phyloP scores from a whole-genome alignment of 139 green algal species.

The Micractinium sp. region DNA sequence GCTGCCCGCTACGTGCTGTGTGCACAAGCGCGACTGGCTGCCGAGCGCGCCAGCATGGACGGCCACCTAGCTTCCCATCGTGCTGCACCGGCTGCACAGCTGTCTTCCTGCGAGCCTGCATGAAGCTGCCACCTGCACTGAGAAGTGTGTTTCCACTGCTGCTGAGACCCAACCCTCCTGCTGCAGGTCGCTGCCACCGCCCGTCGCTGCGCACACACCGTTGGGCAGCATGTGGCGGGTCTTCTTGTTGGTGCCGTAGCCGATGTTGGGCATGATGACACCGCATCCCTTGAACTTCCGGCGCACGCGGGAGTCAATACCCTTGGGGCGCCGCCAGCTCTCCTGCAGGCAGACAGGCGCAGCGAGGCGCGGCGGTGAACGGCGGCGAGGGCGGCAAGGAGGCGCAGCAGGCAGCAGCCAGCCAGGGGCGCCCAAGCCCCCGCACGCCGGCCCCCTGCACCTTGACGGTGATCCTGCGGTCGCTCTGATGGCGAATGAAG shows the following conservation, averaged over 20 bases:
- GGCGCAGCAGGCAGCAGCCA: background rate
- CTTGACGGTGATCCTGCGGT: constrained; percentile 86
- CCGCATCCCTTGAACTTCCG: constrained; percentile 96
- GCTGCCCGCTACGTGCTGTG: background rate
- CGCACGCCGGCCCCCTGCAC: constrained; percentile 32
- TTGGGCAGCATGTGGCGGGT: constrained; percentile 90
- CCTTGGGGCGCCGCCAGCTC: constrained; percentile 94
- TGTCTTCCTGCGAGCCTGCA: no score
- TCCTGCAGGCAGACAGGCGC: constrained; percentile 54
- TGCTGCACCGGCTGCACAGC: no score
- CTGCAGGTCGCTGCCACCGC: background rate
- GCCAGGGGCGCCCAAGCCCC: no score
- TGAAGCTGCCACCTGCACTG: no score
- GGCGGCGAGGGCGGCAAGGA: background rate
- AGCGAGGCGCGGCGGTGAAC: background rate
- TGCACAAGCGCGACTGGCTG: no score
- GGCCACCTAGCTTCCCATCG: no score
- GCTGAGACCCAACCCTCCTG: background rate
- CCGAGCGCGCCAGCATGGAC: background rate
- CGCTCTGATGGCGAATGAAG: constrained; percentile 92
- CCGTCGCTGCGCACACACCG: constrained; percentile 50
- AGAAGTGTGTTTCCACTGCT: background rate
- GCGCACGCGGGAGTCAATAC: constrained; percentile 96
- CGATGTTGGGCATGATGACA: constrained; percentile 94
- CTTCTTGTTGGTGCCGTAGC: constrained; percentile 97